These are phyloP conservation scores for Aegilops speltoides DNA, from an alignment of 176 grass and related monocot species.

Conservation along the genomic window DNA sequence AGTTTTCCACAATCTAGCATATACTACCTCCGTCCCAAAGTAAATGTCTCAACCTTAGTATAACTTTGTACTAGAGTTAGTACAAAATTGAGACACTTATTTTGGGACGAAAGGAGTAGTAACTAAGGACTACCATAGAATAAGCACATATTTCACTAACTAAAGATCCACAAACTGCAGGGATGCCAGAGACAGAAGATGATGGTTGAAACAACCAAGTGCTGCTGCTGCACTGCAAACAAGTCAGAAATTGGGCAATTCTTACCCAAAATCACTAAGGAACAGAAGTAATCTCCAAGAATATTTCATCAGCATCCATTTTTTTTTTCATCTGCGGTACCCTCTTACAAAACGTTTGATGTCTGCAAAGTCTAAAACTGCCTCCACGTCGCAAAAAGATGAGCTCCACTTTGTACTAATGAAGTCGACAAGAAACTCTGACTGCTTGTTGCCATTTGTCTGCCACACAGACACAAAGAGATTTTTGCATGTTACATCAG, in stretches of 20 bases:
- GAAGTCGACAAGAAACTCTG: slow-evolving; percentile 63
- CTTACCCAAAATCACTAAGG: slow-evolving; percentile 20
- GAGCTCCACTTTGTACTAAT: slow-evolving; percentile 57
- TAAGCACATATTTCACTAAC: neutral
- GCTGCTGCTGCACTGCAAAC: neutral
- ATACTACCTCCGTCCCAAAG: neutral
- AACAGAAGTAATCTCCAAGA: neutral
- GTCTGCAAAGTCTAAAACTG: slow-evolving; percentile 69
- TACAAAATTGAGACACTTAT: no score
- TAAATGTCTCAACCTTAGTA: no score
- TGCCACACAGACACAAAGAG: slow-evolving; percentile 30
- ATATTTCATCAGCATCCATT: slow-evolving; percentile 10
- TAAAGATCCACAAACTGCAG: neutral
- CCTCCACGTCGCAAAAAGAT: slow-evolving; percentile 50
- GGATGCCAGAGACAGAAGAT: neutral
- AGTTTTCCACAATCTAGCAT: neutral
- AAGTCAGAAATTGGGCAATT: neutral
- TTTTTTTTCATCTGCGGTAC: slow-evolving; percentile 48
- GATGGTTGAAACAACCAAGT: neutral
- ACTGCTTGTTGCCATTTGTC: slow-evolving; percentile 89
- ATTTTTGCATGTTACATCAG: slow-evolving; percentile 21
- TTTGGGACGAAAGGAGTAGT: neutral
- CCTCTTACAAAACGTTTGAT: slow-evolving; percentile 83
- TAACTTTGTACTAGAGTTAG: no score
- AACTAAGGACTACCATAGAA: neutral